Evolutionary conservation across 257 asterid species (phyloP).

Genomic region (Solanum corneliomulleri): DNA sequence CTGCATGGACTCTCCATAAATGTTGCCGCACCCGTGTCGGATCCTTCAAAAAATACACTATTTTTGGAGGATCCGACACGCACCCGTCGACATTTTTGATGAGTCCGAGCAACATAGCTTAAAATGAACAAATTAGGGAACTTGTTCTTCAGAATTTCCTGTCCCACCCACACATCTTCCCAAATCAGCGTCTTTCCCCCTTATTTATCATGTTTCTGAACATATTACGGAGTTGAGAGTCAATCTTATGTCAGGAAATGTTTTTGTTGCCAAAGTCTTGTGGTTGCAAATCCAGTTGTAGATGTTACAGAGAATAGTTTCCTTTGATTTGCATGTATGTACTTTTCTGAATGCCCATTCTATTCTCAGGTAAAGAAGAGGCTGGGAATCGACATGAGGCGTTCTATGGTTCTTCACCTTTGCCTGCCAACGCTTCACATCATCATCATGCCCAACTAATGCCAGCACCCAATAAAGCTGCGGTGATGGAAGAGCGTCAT

Average conservation of each 20-base stretch:
- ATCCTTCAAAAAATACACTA: too few species aligned
- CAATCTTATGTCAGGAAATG: background rate
- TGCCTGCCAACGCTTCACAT: conserved; percentile 27
- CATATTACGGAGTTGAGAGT: background rate
- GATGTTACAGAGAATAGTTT: background rate
- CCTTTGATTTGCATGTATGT: background rate
- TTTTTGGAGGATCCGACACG: too few species aligned
- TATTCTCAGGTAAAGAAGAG: conserved; percentile 49
- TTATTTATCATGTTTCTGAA: background rate
- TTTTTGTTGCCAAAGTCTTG: background rate
- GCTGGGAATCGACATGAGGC: conserved; percentile 36
- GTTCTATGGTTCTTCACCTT: conserved; percentile 36
- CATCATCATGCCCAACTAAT: conserved; percentile 36
- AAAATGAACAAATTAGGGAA: background rate
- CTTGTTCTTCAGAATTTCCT: background rate
- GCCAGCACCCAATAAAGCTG: conserved; percentile 28
- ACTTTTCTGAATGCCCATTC: conserved; percentile 6
- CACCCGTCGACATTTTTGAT: too few species aligned
- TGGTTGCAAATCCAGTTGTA: background rate
- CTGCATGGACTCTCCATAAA: too few species aligned
- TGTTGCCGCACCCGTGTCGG: too few species aligned
- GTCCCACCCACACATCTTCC: background rate
- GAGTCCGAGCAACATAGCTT: too few species aligned
- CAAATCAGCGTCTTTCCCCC: background rate
- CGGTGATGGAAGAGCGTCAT: conserved; percentile 44